Percentiles rank a stretch among this genome's conserved stretches.
phyloP scores from a whole-genome alignment of 331 rosid genomes.

The Ulmus americana region DNA sequence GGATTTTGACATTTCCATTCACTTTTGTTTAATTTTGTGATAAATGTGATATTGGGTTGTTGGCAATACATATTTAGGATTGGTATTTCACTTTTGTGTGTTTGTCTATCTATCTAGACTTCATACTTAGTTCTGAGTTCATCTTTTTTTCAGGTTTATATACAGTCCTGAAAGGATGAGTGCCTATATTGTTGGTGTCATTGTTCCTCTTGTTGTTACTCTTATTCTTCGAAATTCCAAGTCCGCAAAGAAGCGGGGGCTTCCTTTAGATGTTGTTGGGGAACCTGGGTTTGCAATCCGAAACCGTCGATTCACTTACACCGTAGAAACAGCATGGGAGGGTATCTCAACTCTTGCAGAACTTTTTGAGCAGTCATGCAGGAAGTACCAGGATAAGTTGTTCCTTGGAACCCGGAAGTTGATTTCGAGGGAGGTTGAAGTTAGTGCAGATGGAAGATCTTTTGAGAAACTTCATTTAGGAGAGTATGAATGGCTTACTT shows the following conservation, averaged over 20 bases:
- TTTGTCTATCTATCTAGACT: not conserved
- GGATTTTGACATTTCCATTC: not conserved
- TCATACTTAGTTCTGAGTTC: slow-evolving; percentile 6
- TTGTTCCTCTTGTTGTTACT: slow-evolving; percentile 56
- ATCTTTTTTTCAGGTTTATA: not conserved
- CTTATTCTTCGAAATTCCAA: slow-evolving; percentile 42
- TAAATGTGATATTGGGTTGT: not conserved
- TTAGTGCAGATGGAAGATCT: slow-evolving; percentile 45
- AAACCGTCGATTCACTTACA: slow-evolving; percentile 39
- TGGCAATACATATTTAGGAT: not conserved
- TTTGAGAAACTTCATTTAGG: slow-evolving; percentile 81
- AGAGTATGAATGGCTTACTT: slow-evolving; percentile 70
- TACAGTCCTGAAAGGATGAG: slow-evolving; percentile 37
- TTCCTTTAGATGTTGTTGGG: slow-evolving; percentile 53
- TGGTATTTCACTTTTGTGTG: slow-evolving; percentile 2
- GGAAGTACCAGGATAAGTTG: slow-evolving; percentile 27
- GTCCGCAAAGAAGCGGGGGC: slow-evolving; percentile 48
- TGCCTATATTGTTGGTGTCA: slow-evolving; percentile 45
- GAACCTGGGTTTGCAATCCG: slow-evolving; percentile 56
- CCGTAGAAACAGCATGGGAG: slow-evolving; percentile 56
- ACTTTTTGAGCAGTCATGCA: slow-evolving; percentile 69
- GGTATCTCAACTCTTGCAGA: slow-evolving; percentile 68
- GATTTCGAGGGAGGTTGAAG: slow-evolving; percentile 50
- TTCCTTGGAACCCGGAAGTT: slow-evolving; percentile 71
- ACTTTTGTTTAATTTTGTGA: not conserved